Conservation (phyloP, 495 filamentous ascomycete species). For the Neurospora hispaniola region DNA sequence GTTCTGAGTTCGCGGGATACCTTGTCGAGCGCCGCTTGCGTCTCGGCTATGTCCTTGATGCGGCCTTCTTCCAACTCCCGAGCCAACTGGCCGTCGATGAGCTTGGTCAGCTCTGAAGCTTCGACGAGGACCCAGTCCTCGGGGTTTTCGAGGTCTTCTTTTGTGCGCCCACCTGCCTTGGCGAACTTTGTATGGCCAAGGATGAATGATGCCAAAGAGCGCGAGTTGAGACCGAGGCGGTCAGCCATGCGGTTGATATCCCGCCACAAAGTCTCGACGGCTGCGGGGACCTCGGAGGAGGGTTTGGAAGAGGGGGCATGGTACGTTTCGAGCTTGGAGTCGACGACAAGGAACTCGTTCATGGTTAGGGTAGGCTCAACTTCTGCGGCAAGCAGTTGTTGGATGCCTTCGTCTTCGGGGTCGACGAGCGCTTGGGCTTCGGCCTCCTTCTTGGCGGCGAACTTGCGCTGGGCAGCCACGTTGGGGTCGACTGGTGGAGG, state of each 20-base stretch:
- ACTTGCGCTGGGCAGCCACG: conserved; percentile 28
- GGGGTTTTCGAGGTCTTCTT: conserved; percentile 49
- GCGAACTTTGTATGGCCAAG: conserved; percentile 46
- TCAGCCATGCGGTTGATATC: conserved; percentile 97
- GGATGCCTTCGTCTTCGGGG: conserved; percentile 46
- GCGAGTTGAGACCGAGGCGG: conserved; percentile 77
- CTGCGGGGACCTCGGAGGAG: conserved; percentile 44
- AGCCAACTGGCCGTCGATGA: conserved; percentile 45
- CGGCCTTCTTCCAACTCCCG: conserved; percentile 52
- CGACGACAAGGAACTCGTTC: conserved; percentile 45
- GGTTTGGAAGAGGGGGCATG: conserved; percentile 10
- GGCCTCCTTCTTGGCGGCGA: conserved; percentile 34
- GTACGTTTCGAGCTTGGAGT: conserved; percentile 15
- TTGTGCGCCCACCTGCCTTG: conserved; percentile 36
- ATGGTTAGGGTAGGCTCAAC: conserved; percentile 38
- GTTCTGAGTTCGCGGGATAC: conserved; percentile 55
- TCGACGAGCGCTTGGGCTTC: conserved; percentile 42
- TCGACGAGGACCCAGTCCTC: conserved; percentile 65
- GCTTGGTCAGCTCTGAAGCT: conserved; percentile 47
- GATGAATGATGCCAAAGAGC: conserved; percentile 62
- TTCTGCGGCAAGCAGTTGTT: conserved; percentile 37
- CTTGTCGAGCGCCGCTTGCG: conserved; percentile 48
- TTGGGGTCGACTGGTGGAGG: conserved; percentile 25
- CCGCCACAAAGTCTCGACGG: conserved; percentile 65
- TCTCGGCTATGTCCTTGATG: conserved; percentile 51